Conservation (phyloP, 306 rosid genomes). For the apple (Malus domestica) region DNA sequence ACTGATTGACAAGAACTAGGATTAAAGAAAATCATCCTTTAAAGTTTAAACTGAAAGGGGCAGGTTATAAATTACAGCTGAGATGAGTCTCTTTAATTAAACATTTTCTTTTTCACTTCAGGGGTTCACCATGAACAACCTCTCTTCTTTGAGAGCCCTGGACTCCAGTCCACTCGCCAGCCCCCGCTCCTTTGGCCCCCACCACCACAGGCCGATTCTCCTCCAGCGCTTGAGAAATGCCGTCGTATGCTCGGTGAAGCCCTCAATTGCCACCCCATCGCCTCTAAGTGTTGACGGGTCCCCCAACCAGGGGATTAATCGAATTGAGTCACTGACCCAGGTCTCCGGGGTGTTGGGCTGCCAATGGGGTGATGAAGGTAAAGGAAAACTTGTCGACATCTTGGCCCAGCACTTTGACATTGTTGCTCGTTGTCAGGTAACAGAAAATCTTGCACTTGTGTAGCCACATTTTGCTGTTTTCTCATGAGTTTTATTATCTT, state of each 20-base stretch:
- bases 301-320: conserved; percentile 12
- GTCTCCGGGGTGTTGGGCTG: conserved; percentile 85
- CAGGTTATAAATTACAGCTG: too few species aligned
- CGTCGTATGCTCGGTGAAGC: conserved; percentile 45
- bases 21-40: too few species aligned
- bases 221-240: conserved; percentile 11
- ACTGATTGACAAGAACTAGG: too few species aligned
- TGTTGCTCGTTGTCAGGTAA: conserved; percentile 97
- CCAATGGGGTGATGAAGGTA: conserved; percentile 99
- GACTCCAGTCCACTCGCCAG: conserved; percentile 39
- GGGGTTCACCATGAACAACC: conserved; percentile 37
- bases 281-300: conserved; percentile 47
- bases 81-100: neutral
- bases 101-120: neutral
- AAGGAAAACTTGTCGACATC: conserved; percentile 89
- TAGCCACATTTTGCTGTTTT: neutral
- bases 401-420: conserved; percentile 79
- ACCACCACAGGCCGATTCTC: neutral
- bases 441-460: neutral
- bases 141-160: conserved; percentile 44
- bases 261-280: conserved; percentile 34
- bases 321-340: conserved; percentile 70
- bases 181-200: conserved; percentile 20
- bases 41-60: too few species aligned
- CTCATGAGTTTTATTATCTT: neutral